Conservation (phyloP, 176 grass and related monocot species). For the Neostapfia colusana region DNA sequence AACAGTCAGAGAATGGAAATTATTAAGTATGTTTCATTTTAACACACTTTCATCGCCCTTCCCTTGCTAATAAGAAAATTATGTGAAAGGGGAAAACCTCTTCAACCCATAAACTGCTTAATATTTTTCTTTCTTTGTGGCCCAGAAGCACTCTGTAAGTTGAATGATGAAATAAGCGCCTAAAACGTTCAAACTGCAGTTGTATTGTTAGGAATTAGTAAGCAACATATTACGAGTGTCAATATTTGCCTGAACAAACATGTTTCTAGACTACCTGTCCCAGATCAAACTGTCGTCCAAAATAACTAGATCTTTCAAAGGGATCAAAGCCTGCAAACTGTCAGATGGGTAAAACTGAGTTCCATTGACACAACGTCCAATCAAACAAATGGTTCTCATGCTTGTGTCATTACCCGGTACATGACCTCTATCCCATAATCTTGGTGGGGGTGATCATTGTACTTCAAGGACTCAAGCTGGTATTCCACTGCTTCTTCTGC, state of each 20-base stretch:
- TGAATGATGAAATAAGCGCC: slow-evolving; percentile 89
- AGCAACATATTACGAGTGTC: neutral
- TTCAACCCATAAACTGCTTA: slow-evolving; percentile 91
- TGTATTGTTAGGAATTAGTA: slow-evolving; percentile 48
- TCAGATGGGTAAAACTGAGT: slow-evolving; percentile 22
- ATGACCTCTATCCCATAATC: slow-evolving; percentile 99
- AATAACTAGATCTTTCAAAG: slow-evolving; percentile 96
- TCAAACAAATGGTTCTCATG: slow-evolving; percentile 21
- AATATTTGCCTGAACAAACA: neutral
- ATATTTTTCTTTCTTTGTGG: slow-evolving; percentile 78
- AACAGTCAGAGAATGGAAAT: neutral
- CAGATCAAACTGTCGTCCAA: slow-evolving; percentile 87
- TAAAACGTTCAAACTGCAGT: slow-evolving; percentile 85
- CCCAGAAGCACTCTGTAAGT: slow-evolving; percentile 70
- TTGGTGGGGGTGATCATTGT: slow-evolving; percentile 77
- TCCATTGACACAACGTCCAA: slow-evolving; percentile 9
- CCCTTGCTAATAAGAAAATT: neutral
- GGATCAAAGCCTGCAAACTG: slow-evolving; percentile 92
- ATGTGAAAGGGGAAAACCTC: slow-evolving; percentile 54
- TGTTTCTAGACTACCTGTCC: slow-evolving; percentile 62
- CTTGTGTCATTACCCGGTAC: slow-evolving; percentile 88
- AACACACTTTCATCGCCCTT: slow-evolving; percentile 44
- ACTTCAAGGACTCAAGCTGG: slow-evolving; percentile 88
- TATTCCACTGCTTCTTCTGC: slow-evolving; percentile 84
- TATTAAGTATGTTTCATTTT: neutral